Percentiles rank a stretch among this genome's conserved stretches.
Conservation (phyloP, 768 basidiomycete species). For the Scleroderma bovista region DNA sequence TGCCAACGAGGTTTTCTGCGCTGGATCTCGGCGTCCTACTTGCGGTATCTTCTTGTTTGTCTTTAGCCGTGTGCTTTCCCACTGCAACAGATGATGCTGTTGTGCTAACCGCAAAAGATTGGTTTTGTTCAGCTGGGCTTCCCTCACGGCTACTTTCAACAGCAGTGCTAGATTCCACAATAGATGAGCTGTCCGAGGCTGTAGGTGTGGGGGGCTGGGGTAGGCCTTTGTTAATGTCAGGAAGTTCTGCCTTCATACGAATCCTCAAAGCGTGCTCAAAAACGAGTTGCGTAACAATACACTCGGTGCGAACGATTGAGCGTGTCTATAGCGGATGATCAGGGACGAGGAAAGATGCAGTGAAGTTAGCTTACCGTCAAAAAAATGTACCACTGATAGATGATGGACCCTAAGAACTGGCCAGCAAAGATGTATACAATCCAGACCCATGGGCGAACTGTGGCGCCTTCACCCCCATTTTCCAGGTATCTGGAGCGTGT, state of each 20-base stretch:
- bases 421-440: constrained; percentile 46
- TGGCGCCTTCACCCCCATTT: constrained; percentile 39
- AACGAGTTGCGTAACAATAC: constrained; percentile 46
- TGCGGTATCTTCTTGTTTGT: neutral
- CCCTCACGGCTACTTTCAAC: constrained; percentile 3
- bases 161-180: constrained; percentile 10
- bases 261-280: constrained; percentile 59
- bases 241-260: constrained; percentile 27
- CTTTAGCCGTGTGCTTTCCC: constrained; percentile 1
- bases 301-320: constrained; percentile 44
- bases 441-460: constrained; percentile 67
- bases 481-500: constrained; percentile 52
- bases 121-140: constrained; percentile 2
- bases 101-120: neutral
- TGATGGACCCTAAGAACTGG: constrained; percentile 37
- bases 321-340: constrained; percentile 27
- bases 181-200: constrained; percentile 8
- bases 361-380: constrained; percentile 14
- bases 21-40: constrained; percentile 10
- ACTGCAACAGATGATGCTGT: neutral
- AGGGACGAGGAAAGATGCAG: constrained; percentile 2
- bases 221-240: constrained; percentile 5
- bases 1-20: constrained; percentile 55
- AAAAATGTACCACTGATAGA: constrained; percentile 51
- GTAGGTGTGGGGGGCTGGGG: neutral